Conservation (phyloP, 2,329 filamentous ascomycete genomes). For the Aspergillus pseudoterreus region DNA sequence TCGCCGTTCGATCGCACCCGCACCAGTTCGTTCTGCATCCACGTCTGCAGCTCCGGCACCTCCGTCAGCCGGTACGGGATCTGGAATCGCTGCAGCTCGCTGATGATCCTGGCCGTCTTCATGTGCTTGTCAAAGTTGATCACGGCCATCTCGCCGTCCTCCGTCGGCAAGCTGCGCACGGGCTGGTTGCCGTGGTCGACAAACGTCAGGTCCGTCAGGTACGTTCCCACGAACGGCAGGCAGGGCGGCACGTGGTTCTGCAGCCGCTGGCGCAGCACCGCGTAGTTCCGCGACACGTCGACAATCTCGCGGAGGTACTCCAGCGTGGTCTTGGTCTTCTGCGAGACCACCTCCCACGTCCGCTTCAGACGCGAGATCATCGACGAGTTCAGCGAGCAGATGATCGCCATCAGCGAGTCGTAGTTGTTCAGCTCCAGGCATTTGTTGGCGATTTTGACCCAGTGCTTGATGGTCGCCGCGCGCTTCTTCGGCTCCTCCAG, state of each 20-base stretch:
- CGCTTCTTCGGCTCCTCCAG: conserved; percentile 90
- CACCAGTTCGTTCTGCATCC: conserved; percentile 78
- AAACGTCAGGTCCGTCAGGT: conserved; percentile 93
- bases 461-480: conserved; percentile 88
- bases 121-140: conserved; percentile 98
- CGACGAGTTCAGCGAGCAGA: conserved; percentile 88
- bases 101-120: conserved; percentile 91
- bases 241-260: conserved; percentile 87
- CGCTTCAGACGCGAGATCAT: conserved; percentile 82
- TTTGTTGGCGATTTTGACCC: conserved; percentile 89
- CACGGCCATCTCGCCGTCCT: conserved; percentile 67
- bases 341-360: conserved; percentile 87
- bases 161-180: conserved; percentile 68
- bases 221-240: conserved; percentile 92
- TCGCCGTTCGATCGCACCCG: conserved; percentile 66
- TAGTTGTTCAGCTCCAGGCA: conserved; percentile 92
- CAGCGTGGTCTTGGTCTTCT: conserved; percentile 76
- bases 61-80: conserved; percentile 82
- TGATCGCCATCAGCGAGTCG: conserved; percentile 93
- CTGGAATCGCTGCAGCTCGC: conserved; percentile 93
- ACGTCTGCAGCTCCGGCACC: conserved; percentile 85
- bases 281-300: conserved; percentile 87
- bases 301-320: conserved; percentile 79
- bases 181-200: conserved; percentile 90
- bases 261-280: conserved; percentile 75